phyloP scores from a whole-genome alignment of 2,329 filamentous ascomycete genomes.

The Alternaria infectoria region DNA sequence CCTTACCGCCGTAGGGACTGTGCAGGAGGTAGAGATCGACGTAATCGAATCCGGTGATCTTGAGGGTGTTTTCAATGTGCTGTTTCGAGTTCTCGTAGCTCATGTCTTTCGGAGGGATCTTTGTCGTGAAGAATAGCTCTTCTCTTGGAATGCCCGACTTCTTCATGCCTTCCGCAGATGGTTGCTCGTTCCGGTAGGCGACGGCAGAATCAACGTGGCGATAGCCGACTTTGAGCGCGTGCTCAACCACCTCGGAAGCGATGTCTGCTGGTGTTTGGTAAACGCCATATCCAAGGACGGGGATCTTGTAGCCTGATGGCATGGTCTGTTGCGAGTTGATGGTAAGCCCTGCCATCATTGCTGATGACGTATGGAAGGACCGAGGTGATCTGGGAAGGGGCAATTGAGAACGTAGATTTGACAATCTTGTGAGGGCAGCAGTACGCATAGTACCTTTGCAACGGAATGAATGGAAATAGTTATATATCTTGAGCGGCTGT shows the following conservation, averaged over 20 bases:
- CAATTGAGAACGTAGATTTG: constrained; percentile 17
- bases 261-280: constrained; percentile 58
- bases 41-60: constrained; percentile 68
- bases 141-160: constrained; percentile 62
- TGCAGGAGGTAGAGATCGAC: constrained; percentile 69
- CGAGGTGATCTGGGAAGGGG: constrained; percentile 1
- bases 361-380: constrained; percentile 33
- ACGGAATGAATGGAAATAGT: not conserved
- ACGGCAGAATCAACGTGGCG: constrained; percentile 70
- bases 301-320: constrained; percentile 67
- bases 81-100: constrained; percentile 67
- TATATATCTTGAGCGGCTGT: not conserved
- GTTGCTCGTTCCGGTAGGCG: constrained; percentile 70
- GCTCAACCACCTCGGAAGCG: constrained; percentile 63
- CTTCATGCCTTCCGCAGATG: constrained; percentile 69
- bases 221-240: constrained; percentile 66
- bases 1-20: constrained; percentile 60
- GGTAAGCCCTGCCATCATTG: constrained; percentile 52
- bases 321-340: constrained; percentile 59
- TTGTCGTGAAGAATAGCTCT: constrained; percentile 74
- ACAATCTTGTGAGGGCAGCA: constrained; percentile 19
- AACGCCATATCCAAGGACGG: constrained; percentile 64
- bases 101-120: constrained; percentile 67
- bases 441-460: constrained; percentile 3
- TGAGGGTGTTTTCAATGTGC: constrained; percentile 57